Evolutionary conservation across 441 rosid species (phyloP).

Genomic region (Gossypium lobatum): DNA sequence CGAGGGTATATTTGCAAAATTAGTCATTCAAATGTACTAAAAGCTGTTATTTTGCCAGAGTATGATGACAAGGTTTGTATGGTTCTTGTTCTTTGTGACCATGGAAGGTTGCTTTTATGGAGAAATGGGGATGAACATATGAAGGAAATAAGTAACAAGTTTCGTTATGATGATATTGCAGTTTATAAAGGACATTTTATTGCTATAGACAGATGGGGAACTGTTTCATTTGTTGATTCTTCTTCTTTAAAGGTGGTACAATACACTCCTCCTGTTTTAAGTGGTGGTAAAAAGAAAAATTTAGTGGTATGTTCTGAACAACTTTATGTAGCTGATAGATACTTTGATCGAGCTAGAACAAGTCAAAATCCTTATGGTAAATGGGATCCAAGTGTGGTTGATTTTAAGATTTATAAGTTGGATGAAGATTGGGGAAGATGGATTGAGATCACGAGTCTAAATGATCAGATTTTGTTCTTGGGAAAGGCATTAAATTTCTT

Average conservation of each 20-base stretch:
- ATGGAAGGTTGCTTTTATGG: not conserved
- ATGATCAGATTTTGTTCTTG: not conserved
- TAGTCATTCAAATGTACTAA: not conserved
- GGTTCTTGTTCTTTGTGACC: not conserved
- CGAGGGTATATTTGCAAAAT: not conserved
- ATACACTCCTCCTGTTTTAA: not conserved
- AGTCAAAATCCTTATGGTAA: not conserved
- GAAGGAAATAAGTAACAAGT: not conserved
- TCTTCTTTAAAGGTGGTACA: not conserved
- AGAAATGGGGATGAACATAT: not conserved
- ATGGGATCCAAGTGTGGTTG: not conserved
- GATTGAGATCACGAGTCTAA: no score
- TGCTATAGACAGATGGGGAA: constrained; percentile 1
- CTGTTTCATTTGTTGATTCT: not conserved
- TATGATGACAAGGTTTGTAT: not conserved
- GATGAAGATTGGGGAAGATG: not conserved
- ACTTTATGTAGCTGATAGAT: constrained; percentile 1
- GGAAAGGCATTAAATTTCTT: not conserved
- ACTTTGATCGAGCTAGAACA: not conserved
- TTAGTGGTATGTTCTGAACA: not conserved
- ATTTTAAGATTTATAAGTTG: not conserved
- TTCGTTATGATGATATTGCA: not conserved
- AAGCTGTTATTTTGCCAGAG: not conserved
- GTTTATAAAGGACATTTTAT: not conserved
- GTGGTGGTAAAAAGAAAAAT: not conserved